These are phyloP conservation scores for Colletotrichum kahawae DNA, from an alignment of 2,329 filamentous ascomycete genomes.

Conservation along the genomic window DNA sequence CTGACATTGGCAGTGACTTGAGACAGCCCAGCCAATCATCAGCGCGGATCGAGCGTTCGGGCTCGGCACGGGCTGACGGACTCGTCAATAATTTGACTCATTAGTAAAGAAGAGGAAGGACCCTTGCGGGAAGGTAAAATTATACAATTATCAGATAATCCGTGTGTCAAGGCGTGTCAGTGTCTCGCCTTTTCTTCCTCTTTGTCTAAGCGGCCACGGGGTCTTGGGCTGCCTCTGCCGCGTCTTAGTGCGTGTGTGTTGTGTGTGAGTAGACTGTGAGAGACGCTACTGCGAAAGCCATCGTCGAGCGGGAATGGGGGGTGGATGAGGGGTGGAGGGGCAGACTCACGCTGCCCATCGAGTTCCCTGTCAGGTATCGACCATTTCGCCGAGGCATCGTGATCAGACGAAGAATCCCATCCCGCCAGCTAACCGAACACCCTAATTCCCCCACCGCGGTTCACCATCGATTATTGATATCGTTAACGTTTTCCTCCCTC, in stretches of 20 bases:
- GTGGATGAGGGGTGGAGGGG: not conserved
- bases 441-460: not conserved
- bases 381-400: not conserved
- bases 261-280: not conserved
- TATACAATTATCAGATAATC: not conserved
- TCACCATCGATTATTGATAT: not conserved
- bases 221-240: not conserved
- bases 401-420: conserved; percentile 12
- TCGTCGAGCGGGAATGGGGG: not conserved
- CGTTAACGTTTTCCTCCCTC: not conserved
- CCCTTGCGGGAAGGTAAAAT: not conserved
- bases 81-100: not conserved
- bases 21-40: conserved; percentile 10
- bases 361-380: conserved; percentile 3
- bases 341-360: conserved; percentile 10
- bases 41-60: not conserved
- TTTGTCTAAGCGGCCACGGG: not conserved
- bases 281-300: not conserved
- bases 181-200: not conserved
- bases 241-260: not conserved
- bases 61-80: not conserved
- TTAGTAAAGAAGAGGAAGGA: not conserved
- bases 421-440: not conserved
- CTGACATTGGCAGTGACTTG: not conserved
- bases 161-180: not conserved